Percentiles rank a stretch among this genome's conserved stretches.
These are phyloP conservation scores for Irpex sp. DNA, from an alignment of 1,284 basidiomycete species.

Conservation along the genomic window DNA sequence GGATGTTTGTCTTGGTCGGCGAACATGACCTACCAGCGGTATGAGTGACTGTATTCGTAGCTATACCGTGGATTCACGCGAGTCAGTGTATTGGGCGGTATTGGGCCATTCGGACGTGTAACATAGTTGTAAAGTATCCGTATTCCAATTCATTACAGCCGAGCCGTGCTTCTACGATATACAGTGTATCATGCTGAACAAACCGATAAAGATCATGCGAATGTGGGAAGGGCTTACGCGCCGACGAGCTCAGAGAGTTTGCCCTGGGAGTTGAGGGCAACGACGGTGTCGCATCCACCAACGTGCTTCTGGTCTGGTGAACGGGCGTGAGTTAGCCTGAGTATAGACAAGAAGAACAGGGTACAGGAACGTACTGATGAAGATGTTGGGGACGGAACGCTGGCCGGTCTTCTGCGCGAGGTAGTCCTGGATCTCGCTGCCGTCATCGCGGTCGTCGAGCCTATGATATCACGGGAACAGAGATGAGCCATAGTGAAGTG, in stretches of 20 bases:
- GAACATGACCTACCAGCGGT: no score
- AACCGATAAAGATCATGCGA: background rate
- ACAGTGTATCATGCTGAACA: background rate
- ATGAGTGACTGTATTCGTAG: no score
- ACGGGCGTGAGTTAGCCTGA: background rate
- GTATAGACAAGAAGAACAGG: background rate
- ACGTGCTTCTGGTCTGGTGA: conserved; percentile 50
- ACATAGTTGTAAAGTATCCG: background rate
- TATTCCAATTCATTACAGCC: conserved; percentile 1
- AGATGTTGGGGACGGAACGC: conserved; percentile 66
- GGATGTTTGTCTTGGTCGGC: no score
- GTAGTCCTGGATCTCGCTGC: conserved; percentile 57
- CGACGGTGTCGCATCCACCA: conserved; percentile 35
- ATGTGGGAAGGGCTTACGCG: conserved; percentile 18
- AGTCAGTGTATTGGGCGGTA: no score
- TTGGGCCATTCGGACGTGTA: no score
- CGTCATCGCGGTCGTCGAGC: conserved; percentile 48
- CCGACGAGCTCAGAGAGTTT: conserved; percentile 25
- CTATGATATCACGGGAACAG: conserved; percentile 17
- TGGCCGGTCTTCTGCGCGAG: conserved; percentile 56
- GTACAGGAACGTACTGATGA: conserved; percentile 49
- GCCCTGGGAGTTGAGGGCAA: conserved; percentile 25
- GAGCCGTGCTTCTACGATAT: conserved; percentile 2
- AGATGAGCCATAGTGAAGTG: background rate
- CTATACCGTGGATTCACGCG: no score